phyloP scores from a whole-genome alignment of 345 rosid species.

The Populus nigra region DNA sequence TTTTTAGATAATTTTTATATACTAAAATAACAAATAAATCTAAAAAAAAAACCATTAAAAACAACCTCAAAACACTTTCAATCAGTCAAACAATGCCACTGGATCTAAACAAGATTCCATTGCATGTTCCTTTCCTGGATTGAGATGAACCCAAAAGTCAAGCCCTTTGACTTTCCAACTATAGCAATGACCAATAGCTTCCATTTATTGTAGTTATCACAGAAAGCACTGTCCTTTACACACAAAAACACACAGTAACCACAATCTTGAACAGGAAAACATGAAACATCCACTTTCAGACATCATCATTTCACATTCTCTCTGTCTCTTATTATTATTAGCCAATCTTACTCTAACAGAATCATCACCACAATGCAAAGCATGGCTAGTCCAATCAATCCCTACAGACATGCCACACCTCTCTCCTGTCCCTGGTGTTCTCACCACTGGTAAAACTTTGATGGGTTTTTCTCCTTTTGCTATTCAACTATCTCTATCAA shows the following conservation, averaged over 20 bases:
- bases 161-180: no score
- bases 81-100: no score
- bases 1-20: no score
- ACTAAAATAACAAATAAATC: no score
- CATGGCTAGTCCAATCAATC: constrained; percentile 93
- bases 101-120: no score
- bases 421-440: constrained; percentile 63
- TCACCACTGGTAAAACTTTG: constrained; percentile 54
- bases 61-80: no score
- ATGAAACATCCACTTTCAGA: neutral
- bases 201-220: no score
- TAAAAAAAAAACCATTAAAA: no score
- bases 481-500: neutral
- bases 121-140: no score
- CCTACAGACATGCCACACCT: constrained; percentile 89
- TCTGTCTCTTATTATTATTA: constrained; percentile 25
- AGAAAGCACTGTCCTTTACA: no score
- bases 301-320: neutral
- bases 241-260: neutral
- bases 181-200: no score
- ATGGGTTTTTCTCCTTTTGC: neutral
- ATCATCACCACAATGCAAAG: constrained; percentile 52
- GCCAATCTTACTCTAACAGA: constrained; percentile 24
- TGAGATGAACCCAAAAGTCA: no score
- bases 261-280: neutral